Evolutionary conservation across 2,329 filamentous ascomycete species (phyloP), one percentile per base, ranked within the genome.

Genomic region (Aureobasidium sp.): DNA sequence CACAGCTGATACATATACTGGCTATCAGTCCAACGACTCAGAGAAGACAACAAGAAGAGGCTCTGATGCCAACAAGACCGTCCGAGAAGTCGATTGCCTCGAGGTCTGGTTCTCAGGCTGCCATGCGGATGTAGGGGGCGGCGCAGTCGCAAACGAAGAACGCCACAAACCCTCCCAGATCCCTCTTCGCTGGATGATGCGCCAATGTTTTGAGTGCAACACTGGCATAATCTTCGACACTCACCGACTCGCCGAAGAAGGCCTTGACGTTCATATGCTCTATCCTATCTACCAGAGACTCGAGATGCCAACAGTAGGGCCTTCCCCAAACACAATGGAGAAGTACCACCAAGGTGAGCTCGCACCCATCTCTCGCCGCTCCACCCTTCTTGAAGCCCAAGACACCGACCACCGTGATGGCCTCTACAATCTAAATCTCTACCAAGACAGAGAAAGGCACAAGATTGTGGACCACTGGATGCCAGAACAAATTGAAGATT

Each of bases 171-270:
- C 79, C 9, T 72, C 76, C 4, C 74, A 74, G 3, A 79, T 79
- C 15, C 77, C 77, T 5, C 70, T 80, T 3, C 73, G 77, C 2
- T 80, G 78, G 78, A 80, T 80, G 77, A 70, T 80, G 12, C 71
- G 77, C 22, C 77, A 79, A 65, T 76, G 74, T 62, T 79, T 79
- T 65, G 75, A 77, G 64, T 78, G 76, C 68, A 68, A 79, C 55
- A 78, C 77, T 0, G 77, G 76, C 1, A 78, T 79, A 39, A 65
- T 78, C 20, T 79, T 79, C 70, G 70, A 73, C 42, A 72, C 74
- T 0, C 70, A 71, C 6, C 65, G 67, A 2, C 72, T 79, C 1
- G 76, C 75, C 0, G 75, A 77, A 53, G 69, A 71, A 22, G 77
- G 77, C 0, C 65, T 79, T 2, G 77, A 79, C 60, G 70, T 79